Percentiles rank a stretch among this genome's conserved stretches.
phyloP scores from a whole-genome alignment of 2,329 filamentous ascomycete species.

The Ustulina deusta region DNA sequence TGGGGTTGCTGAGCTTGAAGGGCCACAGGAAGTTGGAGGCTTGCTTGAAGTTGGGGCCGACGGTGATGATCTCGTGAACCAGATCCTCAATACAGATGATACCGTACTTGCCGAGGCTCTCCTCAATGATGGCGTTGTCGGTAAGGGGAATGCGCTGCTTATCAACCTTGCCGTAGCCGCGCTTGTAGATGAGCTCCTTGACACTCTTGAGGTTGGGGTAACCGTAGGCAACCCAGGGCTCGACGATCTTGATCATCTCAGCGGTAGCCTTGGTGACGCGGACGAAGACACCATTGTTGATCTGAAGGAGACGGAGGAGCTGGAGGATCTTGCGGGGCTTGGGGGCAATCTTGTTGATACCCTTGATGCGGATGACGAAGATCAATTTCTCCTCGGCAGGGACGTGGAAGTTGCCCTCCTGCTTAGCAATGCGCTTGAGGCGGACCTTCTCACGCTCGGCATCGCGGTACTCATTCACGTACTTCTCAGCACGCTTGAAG shows the following conservation, averaged over 20 bases:
- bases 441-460: slow-evolving; percentile 98
- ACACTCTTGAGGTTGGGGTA: slow-evolving; percentile 99
- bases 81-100: slow-evolving; percentile 99
- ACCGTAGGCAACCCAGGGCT: slow-evolving; percentile 99
- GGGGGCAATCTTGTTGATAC: slow-evolving; percentile 99
- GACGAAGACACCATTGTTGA: slow-evolving; percentile 99
- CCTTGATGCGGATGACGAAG: slow-evolving; percentile 99
- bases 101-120: slow-evolving; percentile 96
- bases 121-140: slow-evolving; percentile 98
- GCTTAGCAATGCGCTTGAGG: slow-evolving; percentile 88
- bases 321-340: slow-evolving; percentile 99
- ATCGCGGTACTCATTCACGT: slow-evolving; percentile 99
- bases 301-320: slow-evolving; percentile 98
- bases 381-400: slow-evolving; percentile 95
- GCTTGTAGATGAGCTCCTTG: slow-evolving; percentile 99
- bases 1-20: slow-evolving; percentile 99
- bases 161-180: slow-evolving; percentile 98
- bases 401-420: slow-evolving; percentile 93
- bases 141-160: slow-evolving; percentile 97
- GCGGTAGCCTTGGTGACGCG: slow-evolving; percentile 96
- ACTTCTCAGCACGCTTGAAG: slow-evolving; percentile 99
- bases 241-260: slow-evolving; percentile 98
- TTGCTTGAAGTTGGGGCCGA: slow-evolving; percentile 99
- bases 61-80: slow-evolving; percentile 98
- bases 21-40: slow-evolving; percentile 99